Evolutionary conservation across 2,329 filamentous ascomycete genomes (phyloP), one percentile per base, ranked within the genome.

Genomic region (Myriosclerotinia duriaeana): DNA sequence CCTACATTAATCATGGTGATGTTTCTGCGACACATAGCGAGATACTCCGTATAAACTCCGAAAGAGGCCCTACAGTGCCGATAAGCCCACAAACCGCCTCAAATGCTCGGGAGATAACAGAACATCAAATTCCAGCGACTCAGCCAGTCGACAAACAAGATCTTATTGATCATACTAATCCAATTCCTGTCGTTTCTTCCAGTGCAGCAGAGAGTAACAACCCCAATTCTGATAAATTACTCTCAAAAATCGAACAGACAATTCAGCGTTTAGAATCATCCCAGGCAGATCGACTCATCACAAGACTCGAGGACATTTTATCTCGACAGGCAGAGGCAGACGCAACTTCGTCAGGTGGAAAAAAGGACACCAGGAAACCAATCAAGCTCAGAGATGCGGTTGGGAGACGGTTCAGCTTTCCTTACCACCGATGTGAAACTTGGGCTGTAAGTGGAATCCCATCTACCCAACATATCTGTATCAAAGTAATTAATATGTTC

Each of bases 341-440:
- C 26, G 9, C 20, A 5, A 34, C 15, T 38, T 20, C 14, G 11
- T 48, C 34, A 12, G 9, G 36, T 48, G 53, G 8, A 14, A 58
- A 64, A 17, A 36, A 6, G 20, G 53, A 64, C 22, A 40, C 15
- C n/a, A 59, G 53, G 12, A 50, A 59, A 22, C 53, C 62, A 15
- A 91, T 97, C 77, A 89, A 89, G 72, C 96, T 96, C 80, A 96
- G 96, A 79, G 93, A 97, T 76, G 93, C 93, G 0, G 87, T 97
- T 20, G 91, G 92, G 38, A 85, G 93, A 71, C 96, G 96, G 78
- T 97, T 96, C 77, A 95, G 87, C 78, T 97, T 97, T 75, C 93
- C 93, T 1, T 97, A 89, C 79, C 87, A 93, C 70, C 78, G 96
- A 42, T 97, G 93, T 78, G 87, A 88, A 74, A 95, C 89, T 3